Conservation (phyloP, 768 basidiomycete genomes). For the Austroboletus festivus region DNA sequence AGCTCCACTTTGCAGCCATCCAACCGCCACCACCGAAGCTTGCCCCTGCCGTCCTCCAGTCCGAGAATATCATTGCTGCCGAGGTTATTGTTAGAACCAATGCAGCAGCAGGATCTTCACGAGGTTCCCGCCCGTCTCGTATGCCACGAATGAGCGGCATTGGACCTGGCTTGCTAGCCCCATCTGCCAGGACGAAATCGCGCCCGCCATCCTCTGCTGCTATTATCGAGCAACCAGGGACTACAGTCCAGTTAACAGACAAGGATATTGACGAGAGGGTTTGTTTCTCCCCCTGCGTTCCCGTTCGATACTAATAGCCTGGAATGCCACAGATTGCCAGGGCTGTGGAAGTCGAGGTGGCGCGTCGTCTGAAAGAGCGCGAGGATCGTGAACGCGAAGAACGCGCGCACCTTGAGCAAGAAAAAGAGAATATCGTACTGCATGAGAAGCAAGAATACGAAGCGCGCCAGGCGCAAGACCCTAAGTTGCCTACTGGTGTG, state of each 20-base stretch:
- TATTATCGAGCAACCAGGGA: constrained; percentile 17
- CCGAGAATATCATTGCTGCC: constrained; percentile 32
- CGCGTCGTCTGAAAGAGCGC: constrained; percentile 54
- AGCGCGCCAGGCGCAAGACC: constrained; percentile 7
- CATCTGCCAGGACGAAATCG: constrained; percentile 16
- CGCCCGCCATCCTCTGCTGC: constrained; percentile 17
- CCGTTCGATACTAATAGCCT: neutral
- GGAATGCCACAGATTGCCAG: constrained; percentile 52
- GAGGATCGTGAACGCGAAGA: constrained; percentile 36
- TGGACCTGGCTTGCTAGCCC: constrained; percentile 25
- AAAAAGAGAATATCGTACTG: constrained; percentile 25
- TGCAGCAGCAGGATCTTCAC: constrained; percentile 15
- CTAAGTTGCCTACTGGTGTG: constrained; percentile 35
- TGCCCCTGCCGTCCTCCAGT: constrained; percentile 45
- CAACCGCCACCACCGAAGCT: constrained; percentile 45
- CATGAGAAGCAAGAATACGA: constrained; percentile 14
- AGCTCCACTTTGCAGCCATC: constrained; percentile 64
- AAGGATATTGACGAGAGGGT: constrained; percentile 76
- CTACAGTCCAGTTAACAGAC: constrained; percentile 44
- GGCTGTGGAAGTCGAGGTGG: constrained; percentile 73
- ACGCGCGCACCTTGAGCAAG: constrained; percentile 21
- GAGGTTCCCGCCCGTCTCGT: constrained; percentile 30
- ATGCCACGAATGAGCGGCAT: constrained; percentile 32
- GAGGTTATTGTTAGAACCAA: constrained; percentile 6
- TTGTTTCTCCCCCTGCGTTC: constrained; percentile 6